Evolutionary conservation across 2,329 filamentous ascomycete species (phyloP).

Genomic region (Fusarium cicatricum): DNA sequence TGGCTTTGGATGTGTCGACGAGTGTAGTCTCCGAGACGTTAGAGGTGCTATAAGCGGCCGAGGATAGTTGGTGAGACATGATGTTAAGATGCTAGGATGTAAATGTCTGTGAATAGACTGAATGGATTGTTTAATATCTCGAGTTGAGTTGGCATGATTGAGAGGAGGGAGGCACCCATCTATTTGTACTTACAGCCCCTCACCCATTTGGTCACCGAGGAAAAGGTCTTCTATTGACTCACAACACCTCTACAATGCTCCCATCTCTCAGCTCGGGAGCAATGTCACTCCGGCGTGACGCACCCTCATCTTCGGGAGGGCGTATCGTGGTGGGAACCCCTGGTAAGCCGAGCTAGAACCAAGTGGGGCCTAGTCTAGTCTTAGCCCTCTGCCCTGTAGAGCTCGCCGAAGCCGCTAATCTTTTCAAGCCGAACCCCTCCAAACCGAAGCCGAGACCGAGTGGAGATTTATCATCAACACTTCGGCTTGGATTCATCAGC

Average conservation of each 20-base stretch:
- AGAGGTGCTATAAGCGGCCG: slow-evolving; percentile 28
- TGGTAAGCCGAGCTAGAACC: slow-evolving; percentile 4
- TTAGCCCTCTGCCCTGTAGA: too few species aligned
- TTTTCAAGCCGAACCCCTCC: slow-evolving; percentile 13
- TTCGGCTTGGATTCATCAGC: slow-evolving; percentile 17
- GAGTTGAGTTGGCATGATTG: background rate
- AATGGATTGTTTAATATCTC: slow-evolving; percentile 11
- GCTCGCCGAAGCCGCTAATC: too few species aligned
- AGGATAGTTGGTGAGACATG: slow-evolving; percentile 34
- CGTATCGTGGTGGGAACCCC: background rate
- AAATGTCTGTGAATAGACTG: background rate
- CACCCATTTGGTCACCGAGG: slow-evolving; percentile 1
- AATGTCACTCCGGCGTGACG: slow-evolving; percentile 30
- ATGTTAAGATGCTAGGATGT: background rate
- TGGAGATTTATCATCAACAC: slow-evolving; percentile 4
- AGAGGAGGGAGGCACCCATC: slow-evolving; percentile 2
- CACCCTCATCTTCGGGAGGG: slow-evolving; percentile 19
- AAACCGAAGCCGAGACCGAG: slow-evolving; percentile 24
- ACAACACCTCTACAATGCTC: slow-evolving; percentile 29
- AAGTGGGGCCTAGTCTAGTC: too few species aligned
- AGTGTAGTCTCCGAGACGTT: slow-evolving; percentile 40
- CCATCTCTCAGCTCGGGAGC: slow-evolving; percentile 31
- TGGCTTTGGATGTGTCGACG: slow-evolving; percentile 29
- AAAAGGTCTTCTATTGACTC: slow-evolving; percentile 24
- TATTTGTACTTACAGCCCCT: slow-evolving; percentile 30